A percentile compares a stretch with the other conserved stretches of the same genome.
These are phyloP conservation scores for Pezicula neosporulosa DNA, from an alignment of 2,329 filamentous ascomycete species.

Conservation along the genomic window DNA sequence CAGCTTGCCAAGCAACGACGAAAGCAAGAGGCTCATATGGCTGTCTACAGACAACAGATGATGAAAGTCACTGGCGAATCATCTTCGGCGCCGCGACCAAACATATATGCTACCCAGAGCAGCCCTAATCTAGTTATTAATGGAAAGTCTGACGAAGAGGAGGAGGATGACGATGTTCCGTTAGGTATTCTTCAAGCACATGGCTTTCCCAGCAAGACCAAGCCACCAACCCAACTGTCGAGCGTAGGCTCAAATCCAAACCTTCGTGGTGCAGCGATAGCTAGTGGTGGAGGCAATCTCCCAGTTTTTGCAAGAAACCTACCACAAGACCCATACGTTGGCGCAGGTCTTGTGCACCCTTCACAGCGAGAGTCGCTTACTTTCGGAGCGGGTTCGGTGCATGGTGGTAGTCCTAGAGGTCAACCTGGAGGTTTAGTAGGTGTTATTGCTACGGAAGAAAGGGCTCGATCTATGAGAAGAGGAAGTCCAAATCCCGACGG, in stretches of 20 bases:
- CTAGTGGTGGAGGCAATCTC: slow-evolving; percentile 54
- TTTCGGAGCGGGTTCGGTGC: slow-evolving; percentile 49
- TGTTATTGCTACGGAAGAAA: slow-evolving; percentile 83
- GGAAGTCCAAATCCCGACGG: slow-evolving; percentile 70
- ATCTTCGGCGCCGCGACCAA: slow-evolving; percentile 44
- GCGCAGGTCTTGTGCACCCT: slow-evolving; percentile 71
- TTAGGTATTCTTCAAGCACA: slow-evolving; percentile 84
- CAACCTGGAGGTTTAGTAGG: slow-evolving; percentile 76
- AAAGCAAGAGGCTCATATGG: slow-evolving; percentile 87
- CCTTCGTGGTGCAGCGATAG: slow-evolving; percentile 59
- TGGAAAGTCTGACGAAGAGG: slow-evolving; percentile 48
- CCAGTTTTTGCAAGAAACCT: slow-evolving; percentile 81
- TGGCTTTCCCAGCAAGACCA: slow-evolving; percentile 77
- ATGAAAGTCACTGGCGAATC: slow-evolving; percentile 88
- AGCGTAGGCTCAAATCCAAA: slow-evolving; percentile 69
- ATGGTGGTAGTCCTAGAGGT: slow-evolving; percentile 25
- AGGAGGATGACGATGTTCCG: slow-evolving; percentile 85
- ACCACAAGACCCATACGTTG: slow-evolving; percentile 81
- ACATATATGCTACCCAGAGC: slow-evolving; percentile 55
- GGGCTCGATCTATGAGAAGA: slow-evolving; percentile 71
- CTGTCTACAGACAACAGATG: slow-evolving; percentile 91
- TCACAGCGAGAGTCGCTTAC: slow-evolving; percentile 71
- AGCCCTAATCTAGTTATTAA: slow-evolving; percentile 51
- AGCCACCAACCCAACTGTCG: slow-evolving; percentile 61
- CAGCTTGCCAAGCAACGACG: slow-evolving; percentile 72